Evolutionary conservation across 2,329 filamentous ascomycete species (phyloP).

Genomic region (Aspergillus clavatus): DNA sequence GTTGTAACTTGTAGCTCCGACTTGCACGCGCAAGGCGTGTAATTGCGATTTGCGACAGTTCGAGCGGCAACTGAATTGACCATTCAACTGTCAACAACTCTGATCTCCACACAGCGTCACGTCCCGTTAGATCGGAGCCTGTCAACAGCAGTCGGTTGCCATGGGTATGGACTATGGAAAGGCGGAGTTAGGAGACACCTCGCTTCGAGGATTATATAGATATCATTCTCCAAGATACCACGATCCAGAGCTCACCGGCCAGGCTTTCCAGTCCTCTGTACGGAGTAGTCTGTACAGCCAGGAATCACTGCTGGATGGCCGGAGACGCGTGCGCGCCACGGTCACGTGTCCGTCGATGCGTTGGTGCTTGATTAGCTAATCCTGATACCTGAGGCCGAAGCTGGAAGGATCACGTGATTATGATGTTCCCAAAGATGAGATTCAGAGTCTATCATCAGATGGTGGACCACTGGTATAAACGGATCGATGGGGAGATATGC

Average conservation of each 20-base stretch:
- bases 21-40: conserved; percentile 9
- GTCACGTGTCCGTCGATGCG: conserved; percentile 24
- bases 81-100: background rate
- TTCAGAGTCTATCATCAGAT: background rate
- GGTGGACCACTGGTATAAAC: background rate
- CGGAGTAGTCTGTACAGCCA: too few relatives aligned
- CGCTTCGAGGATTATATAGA: background rate
- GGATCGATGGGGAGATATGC: background rate
- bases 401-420: too few relatives aligned
- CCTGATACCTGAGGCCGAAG: background rate
- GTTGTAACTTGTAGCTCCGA: background rate
- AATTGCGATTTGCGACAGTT: conserved; percentile 1
- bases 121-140: background rate
- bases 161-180: background rate
- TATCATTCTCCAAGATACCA: background rate
- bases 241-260: too few relatives aligned
- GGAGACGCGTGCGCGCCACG: conserved; percentile 31
- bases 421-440: background rate
- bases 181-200: background rate
- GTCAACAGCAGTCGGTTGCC: background rate
- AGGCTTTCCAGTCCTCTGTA: conserved; percentile 2
- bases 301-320: conserved; percentile 2
- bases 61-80: conserved; percentile 1
- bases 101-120: conserved; percentile 7
- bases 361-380: conserved; percentile 2